These are phyloP conservation scores for Quercus berberidifolia DNA, from an alignment of 306 rosid genomes.

Conservation along the genomic window DNA sequence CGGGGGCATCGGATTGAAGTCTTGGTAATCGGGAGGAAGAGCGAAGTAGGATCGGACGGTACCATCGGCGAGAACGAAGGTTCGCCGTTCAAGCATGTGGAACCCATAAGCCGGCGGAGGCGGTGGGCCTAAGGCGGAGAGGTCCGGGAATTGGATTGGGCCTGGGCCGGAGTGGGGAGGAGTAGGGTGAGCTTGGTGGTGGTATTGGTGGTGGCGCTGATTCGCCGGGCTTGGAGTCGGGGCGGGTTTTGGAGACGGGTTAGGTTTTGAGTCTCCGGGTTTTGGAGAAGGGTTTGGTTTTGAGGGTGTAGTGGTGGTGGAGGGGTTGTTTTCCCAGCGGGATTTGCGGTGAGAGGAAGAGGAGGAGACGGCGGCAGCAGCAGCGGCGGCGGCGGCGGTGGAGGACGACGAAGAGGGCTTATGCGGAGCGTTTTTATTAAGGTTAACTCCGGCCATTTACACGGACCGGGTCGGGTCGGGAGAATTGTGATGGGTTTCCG, in stretches of 20 bases:
- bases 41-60: constrained; percentile 88
- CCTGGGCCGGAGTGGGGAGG: constrained; percentile 12
- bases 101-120: constrained; percentile 91
- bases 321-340: constrained; percentile 63
- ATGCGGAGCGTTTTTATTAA: constrained; percentile 34
- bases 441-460: constrained; percentile 78
- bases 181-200: constrained; percentile 17
- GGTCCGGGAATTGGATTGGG: constrained; percentile 45
- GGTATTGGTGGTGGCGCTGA: constrained; percentile 20
- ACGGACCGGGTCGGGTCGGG: background rate
- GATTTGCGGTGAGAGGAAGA: constrained; percentile 57
- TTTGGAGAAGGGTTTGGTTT: background rate
- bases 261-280: constrained; percentile 27
- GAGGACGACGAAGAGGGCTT: constrained; percentile 44
- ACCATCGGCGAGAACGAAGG: constrained; percentile 85
- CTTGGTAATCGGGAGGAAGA: constrained; percentile 84
- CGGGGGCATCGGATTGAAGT: constrained; percentile 33
- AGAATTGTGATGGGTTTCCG: background rate
- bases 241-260: constrained; percentile 37
- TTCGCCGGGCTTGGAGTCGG: constrained; percentile 30
- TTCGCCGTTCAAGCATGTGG: constrained; percentile 97
- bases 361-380: too few species aligned
- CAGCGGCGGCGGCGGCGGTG: constrained; percentile 20
- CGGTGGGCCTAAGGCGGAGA: constrained; percentile 56
- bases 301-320: too few species aligned